Evolutionary conservation across 345 rosid species (phyloP).

Genomic region (Arabidopsis thaliana): DNA sequence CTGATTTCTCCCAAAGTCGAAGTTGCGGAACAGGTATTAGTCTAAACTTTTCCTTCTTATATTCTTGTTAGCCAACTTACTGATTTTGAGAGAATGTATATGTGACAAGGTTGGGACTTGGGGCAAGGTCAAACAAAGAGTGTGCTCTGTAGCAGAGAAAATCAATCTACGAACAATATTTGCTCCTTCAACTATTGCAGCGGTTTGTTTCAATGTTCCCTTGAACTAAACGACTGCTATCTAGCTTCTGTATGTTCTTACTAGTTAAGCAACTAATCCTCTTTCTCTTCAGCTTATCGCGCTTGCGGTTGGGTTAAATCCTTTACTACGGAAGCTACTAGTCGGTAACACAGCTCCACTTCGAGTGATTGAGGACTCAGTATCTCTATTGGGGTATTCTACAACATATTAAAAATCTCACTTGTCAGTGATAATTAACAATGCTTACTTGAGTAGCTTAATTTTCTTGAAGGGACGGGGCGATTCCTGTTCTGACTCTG

Average conservation of each 20-base stretch:
- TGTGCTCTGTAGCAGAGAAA: conserved; percentile 29
- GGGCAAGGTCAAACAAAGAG: conserved; percentile 40
- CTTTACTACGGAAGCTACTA: conserved; percentile 52
- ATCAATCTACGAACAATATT: conserved; percentile 56
- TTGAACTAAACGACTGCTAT: conserved; percentile 11
- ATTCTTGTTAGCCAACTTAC: conserved; percentile 21
- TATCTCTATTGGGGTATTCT: conserved; percentile 62
- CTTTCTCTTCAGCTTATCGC: conserved; percentile 56
- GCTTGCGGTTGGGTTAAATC: conserved; percentile 55
- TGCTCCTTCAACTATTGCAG: conserved; percentile 65
- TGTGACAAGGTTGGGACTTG: conserved; percentile 46
- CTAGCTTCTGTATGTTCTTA: conserved; percentile 1
- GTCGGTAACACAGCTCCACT: conserved; percentile 67
- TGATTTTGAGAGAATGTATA: conserved; percentile 20
- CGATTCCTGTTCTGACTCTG: conserved; percentile 69
- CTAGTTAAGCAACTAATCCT: background rate
- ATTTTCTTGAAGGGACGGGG: conserved; percentile 57
- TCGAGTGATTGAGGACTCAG: conserved; percentile 62
- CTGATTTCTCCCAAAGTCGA: conserved; percentile 45
- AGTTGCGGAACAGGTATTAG: conserved; percentile 41
- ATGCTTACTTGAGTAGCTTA: conserved; percentile 12
- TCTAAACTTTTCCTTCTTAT: background rate
- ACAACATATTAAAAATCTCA: conserved; percentile 6
- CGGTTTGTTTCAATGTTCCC: conserved; percentile 49
- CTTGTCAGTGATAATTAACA: conserved; percentile 1